phyloP scores from a whole-genome alignment of 1,284 basidiomycete genomes.

The Ceratobasidium sp. region DNA sequence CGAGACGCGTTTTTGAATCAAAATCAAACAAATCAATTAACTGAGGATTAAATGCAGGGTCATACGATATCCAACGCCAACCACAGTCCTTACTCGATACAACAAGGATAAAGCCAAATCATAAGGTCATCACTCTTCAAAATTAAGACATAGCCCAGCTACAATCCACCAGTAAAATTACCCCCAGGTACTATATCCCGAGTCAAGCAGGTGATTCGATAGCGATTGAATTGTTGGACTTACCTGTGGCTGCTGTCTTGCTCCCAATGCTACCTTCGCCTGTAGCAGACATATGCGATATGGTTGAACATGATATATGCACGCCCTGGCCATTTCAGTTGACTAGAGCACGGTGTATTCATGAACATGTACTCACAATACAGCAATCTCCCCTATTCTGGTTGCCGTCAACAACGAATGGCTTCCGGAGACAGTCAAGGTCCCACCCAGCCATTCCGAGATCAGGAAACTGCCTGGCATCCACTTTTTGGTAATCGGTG shows the following conservation, averaged over 20 bases:
- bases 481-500: constrained; percentile 1
- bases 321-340: constrained; percentile 1
- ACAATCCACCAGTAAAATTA: neutral
- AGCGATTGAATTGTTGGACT: too few species aligned
- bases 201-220: too few species aligned
- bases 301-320: constrained; percentile 33
- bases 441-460: constrained; percentile 24
- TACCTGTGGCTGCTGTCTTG: neutral
- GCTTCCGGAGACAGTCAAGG: constrained; percentile 23
- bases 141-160: too few species aligned
- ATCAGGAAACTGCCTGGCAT: neutral
- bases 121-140: too few species aligned
- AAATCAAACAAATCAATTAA: too few species aligned
- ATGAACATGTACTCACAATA: constrained; percentile 1
- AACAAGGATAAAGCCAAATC: too few species aligned
- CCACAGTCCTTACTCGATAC: too few species aligned
- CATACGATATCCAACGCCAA: neutral
- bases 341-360: neutral
- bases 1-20: neutral
- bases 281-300: constrained; percentile 30
- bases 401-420: constrained; percentile 22
- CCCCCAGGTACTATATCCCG: too few species aligned
- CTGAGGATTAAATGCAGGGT: too few species aligned
- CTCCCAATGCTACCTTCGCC: constrained; percentile 17
- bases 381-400: constrained; percentile 32